phyloP scores from a whole-genome alignment of 2,329 filamentous ascomycete species.

The Fusarium lyarnte region DNA sequence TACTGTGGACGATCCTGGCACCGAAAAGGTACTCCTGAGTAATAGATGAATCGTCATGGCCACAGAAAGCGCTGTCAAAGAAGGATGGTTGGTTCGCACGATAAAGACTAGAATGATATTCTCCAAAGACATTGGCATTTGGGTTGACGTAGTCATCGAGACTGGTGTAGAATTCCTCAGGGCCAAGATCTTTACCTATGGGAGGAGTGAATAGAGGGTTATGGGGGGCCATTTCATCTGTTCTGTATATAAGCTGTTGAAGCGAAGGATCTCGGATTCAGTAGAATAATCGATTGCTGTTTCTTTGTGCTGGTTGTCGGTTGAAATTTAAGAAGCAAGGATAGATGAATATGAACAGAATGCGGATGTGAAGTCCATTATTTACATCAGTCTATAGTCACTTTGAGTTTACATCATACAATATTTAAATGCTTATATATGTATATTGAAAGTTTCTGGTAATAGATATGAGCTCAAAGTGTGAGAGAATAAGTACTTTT shows the following conservation, averaged over 20 bases:
- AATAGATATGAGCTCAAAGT: neutral
- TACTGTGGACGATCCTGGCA: neutral
- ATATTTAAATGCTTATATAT: neutral
- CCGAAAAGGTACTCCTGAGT: neutral
- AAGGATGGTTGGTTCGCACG: neutral
- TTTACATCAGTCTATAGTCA: neutral
- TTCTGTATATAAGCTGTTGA: neutral
- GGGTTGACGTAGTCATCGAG: neutral
- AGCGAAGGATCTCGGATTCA: neutral
- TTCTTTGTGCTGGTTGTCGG: neutral
- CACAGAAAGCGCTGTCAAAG: neutral
- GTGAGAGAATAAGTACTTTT: neutral
- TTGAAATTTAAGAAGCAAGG: neutral
- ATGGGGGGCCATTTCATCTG: neutral
- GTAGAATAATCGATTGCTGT: neutral
- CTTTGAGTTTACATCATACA: neutral
- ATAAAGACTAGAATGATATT: neutral
- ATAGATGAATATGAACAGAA: neutral
- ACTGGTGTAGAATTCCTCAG: neutral
- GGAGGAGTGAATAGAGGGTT: no score
- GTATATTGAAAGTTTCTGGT: neutral
- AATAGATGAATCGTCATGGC: neutral
- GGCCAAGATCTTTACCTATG: neutral
- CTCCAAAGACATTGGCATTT: neutral
- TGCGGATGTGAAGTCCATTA: neutral